Evolutionary conservation across 306 rosid genomes (phyloP).

Genomic region (Vigna nakashimae): DNA sequence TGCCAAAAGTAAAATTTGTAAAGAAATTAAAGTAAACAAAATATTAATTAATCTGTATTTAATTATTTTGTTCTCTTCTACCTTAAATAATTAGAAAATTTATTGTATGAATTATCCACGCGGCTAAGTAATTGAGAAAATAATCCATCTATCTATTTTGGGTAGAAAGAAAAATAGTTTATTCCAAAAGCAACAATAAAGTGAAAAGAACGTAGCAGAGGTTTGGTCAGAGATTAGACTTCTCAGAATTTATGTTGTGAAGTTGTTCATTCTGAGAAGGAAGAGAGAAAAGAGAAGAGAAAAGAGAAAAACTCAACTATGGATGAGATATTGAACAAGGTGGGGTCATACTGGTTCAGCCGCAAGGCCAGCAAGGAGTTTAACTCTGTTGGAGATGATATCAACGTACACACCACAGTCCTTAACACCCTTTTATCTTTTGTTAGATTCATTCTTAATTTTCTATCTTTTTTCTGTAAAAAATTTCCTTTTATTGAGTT

Average conservation of each 20-base stretch:
- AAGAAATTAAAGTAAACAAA: too few relatives aligned
- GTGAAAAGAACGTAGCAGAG: not conserved
- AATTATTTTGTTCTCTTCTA: too few relatives aligned
- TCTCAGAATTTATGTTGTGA: not conserved
- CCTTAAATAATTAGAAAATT: too few relatives aligned
- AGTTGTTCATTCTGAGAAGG: not conserved
- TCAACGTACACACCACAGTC: slow-evolving; percentile 58
- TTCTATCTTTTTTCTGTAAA: not conserved
- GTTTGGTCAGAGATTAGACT: not conserved
- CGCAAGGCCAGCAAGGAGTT: slow-evolving; percentile 75
- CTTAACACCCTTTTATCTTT: slow-evolving; percentile 21
- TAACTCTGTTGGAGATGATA: slow-evolving; percentile 76
- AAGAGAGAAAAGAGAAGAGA: slow-evolving; percentile 11
- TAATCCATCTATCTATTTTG: not conserved
- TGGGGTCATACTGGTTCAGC: slow-evolving; percentile 92
- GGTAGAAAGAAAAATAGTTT: not conserved
- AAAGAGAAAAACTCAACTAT: slow-evolving; percentile 35
- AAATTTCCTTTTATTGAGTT: not conserved
- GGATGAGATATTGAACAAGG: slow-evolving; percentile 90
- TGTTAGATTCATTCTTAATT: not conserved
- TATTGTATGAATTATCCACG: not conserved
- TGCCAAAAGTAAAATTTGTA: too few relatives aligned
- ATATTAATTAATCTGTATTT: too few relatives aligned
- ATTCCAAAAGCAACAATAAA: not conserved
- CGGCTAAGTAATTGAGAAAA: not conserved